phyloP scores from a whole-genome alignment of 2,329 filamentous ascomycete genomes.

The Colletotrichum gigasporum region DNA sequence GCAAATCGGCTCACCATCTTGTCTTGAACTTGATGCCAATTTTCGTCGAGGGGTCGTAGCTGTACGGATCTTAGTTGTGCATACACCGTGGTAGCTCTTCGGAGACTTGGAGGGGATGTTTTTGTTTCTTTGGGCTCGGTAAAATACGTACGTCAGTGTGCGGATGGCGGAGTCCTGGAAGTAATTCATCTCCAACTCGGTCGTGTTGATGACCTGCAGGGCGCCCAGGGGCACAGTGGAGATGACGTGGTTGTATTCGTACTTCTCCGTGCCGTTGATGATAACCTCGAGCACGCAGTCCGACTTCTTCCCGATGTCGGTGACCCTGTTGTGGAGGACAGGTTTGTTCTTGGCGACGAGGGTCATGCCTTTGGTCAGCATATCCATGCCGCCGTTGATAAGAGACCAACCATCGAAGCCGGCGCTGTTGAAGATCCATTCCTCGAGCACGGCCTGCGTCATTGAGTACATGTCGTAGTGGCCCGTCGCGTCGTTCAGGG shows the following conservation, averaged over 20 bases:
- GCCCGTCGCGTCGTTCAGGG: slow-evolving; percentile 36
- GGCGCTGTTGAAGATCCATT: slow-evolving; percentile 37
- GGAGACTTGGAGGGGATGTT: too few relatives aligned
- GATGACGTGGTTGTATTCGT: slow-evolving; percentile 36
- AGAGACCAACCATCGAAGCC: slow-evolving; percentile 39
- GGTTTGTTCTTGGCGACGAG: slow-evolving; percentile 35
- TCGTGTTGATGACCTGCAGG: slow-evolving; percentile 37
- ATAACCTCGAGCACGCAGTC: slow-evolving; percentile 33
- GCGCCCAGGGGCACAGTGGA: slow-evolving; percentile 38
- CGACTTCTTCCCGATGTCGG: slow-evolving; percentile 32
- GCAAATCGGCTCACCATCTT: slow-evolving; percentile 34
- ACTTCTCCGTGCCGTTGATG: slow-evolving; percentile 33
- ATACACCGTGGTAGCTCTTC: too few relatives aligned
- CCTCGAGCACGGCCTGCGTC: slow-evolving; percentile 34
- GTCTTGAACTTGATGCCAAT: slow-evolving; percentile 41
- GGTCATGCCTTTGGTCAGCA: slow-evolving; percentile 40
- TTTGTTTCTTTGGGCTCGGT: accelerated
- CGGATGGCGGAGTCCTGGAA: slow-evolving; percentile 42
- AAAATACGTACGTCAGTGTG: slow-evolving; percentile 34
- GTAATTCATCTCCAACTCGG: slow-evolving; percentile 38
- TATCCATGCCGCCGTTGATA: slow-evolving; percentile 42
- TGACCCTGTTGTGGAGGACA: slow-evolving; percentile 33
- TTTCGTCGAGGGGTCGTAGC: slow-evolving; percentile 41
- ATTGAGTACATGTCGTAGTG: slow-evolving; percentile 37
- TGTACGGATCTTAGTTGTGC: neutral